Conservation (phyloP, 1,284 basidiomycete genomes). For the Sporisorium iseilematis-ciliati region DNA sequence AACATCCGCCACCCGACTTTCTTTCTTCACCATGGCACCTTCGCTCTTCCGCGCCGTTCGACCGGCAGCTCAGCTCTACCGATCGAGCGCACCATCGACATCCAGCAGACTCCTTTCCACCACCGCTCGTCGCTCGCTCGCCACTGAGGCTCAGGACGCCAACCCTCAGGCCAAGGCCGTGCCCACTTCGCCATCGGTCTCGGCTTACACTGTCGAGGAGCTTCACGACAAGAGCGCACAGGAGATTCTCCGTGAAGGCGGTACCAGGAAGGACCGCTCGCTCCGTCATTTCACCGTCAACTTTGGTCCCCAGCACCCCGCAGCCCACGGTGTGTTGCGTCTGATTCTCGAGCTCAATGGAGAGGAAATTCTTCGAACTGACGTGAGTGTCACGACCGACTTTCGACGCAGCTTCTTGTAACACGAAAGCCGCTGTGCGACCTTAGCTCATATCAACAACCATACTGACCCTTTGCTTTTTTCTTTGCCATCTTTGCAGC, state of each 20-base stretch:
- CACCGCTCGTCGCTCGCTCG: slow-evolving; percentile 48
- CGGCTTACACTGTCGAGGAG: slow-evolving; percentile 63
- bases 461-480: slow-evolving; percentile 63
- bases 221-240: slow-evolving; percentile 81
- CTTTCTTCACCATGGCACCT: slow-evolving; percentile 36
- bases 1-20: slow-evolving; percentile 19
- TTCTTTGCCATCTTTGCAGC: slow-evolving; percentile 67
- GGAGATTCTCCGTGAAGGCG: slow-evolving; percentile 82
- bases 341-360: slow-evolving; percentile 98
- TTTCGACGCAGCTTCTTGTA: neutral
- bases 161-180: slow-evolving; percentile 39
- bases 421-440: no score
- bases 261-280: slow-evolving; percentile 80
- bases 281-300: slow-evolving; percentile 74
- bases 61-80: slow-evolving; percentile 45
- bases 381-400: slow-evolving; percentile 36
- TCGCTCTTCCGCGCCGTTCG: slow-evolving; percentile 48
- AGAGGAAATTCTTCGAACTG: slow-evolving; percentile 74
- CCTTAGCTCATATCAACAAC: no score
- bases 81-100: slow-evolving; percentile 32
- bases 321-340: slow-evolving; percentile 96
- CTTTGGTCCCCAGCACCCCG: slow-evolving; percentile 86
- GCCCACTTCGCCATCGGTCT: slow-evolving; percentile 46
- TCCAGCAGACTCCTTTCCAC: slow-evolving; percentile 42
- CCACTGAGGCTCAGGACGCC: slow-evolving; percentile 53